Conservation (phyloP, 2,329 filamentous ascomycete genomes). For the Pestalotiopsis fici region DNA sequence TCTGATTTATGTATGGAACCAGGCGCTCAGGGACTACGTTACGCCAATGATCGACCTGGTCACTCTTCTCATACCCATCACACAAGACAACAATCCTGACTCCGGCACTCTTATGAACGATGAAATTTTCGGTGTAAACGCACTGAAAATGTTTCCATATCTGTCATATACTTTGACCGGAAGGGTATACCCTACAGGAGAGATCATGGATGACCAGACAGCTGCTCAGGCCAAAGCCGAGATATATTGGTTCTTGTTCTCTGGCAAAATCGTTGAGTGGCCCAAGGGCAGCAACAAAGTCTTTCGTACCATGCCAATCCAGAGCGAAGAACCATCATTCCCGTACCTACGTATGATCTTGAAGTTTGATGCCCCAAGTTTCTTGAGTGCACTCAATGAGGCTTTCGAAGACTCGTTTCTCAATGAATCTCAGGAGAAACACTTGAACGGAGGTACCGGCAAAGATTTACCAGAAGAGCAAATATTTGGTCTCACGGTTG, state of each 20-base stretch:
- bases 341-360: conserved; percentile 83
- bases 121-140: conserved; percentile 67
- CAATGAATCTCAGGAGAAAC: conserved; percentile 73
- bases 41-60: conserved; percentile 86
- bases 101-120: conserved; percentile 57
- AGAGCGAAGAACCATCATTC: conserved; percentile 71
- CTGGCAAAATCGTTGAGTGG: conserved; percentile 76
- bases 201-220: conserved; percentile 70
- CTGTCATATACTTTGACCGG: conserved; percentile 89
- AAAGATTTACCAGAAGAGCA: conserved; percentile 64
- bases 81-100: conserved; percentile 54
- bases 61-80: conserved; percentile 62
- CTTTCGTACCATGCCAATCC: conserved; percentile 60
- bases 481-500: conserved; percentile 71
- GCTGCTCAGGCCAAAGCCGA: conserved; percentile 80
- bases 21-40: conserved; percentile 84
- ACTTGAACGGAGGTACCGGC: conserved; percentile 51
- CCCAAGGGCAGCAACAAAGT: conserved; percentile 63
- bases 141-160: conserved; percentile 92
- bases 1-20: conserved; percentile 95
- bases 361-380: conserved; percentile 86
- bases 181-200: conserved; percentile 86
- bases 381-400: conserved; percentile 93
- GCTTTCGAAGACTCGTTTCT: conserved; percentile 95
- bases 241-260: conserved; percentile 92